phyloP scores from a whole-genome alignment of 139 green algal genomes.

The Trebouxia sp. region DNA sequence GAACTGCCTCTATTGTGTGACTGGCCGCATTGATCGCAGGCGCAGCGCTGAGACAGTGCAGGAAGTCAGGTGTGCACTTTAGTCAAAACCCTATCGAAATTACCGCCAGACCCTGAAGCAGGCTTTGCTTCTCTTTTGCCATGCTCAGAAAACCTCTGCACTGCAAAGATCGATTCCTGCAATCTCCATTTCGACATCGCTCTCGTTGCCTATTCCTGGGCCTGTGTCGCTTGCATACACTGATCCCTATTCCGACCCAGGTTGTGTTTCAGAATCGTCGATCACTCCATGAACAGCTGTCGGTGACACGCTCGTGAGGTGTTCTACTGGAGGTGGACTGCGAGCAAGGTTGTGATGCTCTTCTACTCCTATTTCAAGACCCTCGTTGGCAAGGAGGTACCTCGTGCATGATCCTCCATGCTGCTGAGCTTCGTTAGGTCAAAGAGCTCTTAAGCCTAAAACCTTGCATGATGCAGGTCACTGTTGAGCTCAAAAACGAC shows the following conservation, averaged over 20 bases:
- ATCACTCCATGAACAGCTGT: too few relatives aligned
- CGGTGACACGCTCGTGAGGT: background rate
- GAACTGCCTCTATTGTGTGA: background rate
- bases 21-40: too few relatives aligned
- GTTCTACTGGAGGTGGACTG: background rate
- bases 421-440: background rate
- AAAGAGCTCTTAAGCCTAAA: too few relatives aligned
- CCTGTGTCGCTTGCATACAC: background rate
- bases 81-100: background rate
- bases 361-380: slow-evolving; percentile 97
- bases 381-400: slow-evolving; percentile 90
- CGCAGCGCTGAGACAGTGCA: background rate
- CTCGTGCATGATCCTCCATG: too few relatives aligned
- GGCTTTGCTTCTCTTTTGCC: too few relatives aligned
- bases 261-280: too few relatives aligned
- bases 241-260: too few relatives aligned
- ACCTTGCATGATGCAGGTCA: slow-evolving; percentile 68
- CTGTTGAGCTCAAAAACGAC: slow-evolving; percentile 99
- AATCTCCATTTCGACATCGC: too few relatives aligned
- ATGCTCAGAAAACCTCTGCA: too few relatives aligned
- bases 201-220: too few relatives aligned
- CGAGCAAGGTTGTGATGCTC: slow-evolving; percentile 61
- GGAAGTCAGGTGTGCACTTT: too few relatives aligned
- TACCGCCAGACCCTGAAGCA: background rate
- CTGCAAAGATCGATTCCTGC: too few relatives aligned